phyloP scores from a whole-genome alignment of 1,284 basidiomycete species.

The Ganoderma multipileum region DNA sequence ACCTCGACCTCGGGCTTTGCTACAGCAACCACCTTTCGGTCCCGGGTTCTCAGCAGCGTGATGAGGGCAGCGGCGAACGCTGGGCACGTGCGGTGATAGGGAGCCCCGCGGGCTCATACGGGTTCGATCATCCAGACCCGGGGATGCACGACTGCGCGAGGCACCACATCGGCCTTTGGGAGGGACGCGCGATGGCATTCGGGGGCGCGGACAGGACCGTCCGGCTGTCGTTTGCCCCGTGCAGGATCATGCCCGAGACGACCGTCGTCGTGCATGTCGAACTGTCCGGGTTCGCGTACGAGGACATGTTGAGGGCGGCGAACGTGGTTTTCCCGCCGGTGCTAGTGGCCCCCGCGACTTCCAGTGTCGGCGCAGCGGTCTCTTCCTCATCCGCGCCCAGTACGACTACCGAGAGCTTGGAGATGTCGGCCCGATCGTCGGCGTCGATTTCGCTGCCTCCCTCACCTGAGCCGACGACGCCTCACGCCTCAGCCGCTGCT shows the following conservation, averaged over 20 bases:
- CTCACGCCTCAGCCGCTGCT: neutral
- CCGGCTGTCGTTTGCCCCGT: slow-evolving; percentile 10
- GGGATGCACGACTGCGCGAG: neutral
- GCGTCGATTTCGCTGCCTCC: neutral
- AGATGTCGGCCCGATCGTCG: neutral
- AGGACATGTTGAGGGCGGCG: slow-evolving; percentile 9
- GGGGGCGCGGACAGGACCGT: slow-evolving; percentile 2
- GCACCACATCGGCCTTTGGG: slow-evolving; percentile 13
- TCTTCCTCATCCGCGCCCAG: neutral
- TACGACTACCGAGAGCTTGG: neutral
- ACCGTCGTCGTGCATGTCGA: slow-evolving; percentile 10
- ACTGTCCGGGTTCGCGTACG: neutral
- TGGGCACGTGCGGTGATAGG: neutral
- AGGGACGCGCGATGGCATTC: neutral
- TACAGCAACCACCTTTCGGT: no score
- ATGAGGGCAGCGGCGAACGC: neutral
- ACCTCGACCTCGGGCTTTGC: neutral
- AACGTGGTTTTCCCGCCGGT: neutral
- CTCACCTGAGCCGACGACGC: neutral
- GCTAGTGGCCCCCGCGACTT: neutral
- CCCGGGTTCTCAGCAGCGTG: neutral
- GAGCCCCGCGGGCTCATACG: neutral
- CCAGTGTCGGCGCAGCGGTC: neutral
- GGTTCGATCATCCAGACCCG: neutral
- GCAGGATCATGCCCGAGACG: neutral